These are phyloP conservation scores for Nothophytophthora sp. DNA, from an alignment of 352 stramenopile species.

Conservation along the genomic window DNA sequence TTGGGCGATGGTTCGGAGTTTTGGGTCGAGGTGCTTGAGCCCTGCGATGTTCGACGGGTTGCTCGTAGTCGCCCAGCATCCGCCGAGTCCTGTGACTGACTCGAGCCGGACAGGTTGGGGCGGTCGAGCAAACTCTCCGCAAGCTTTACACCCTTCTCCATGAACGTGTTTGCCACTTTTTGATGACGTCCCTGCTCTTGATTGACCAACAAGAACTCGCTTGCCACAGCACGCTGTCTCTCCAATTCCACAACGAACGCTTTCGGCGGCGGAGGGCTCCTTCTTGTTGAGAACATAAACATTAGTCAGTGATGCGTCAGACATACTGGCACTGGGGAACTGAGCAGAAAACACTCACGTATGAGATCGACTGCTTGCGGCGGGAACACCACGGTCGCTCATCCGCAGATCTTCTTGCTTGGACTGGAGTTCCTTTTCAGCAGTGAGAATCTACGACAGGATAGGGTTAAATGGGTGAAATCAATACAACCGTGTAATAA, in stretches of 20 bases:
- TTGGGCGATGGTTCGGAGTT: conserved; percentile 26
- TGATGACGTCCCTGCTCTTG: conserved; percentile 1
- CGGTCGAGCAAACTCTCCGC: not conserved
- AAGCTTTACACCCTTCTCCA: conserved; percentile 1
- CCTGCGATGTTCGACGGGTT: conserved; percentile 12
- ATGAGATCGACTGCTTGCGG: not conserved
- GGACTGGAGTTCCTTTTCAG: not conserved
- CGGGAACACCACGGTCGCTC: too few species aligned
- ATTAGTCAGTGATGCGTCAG: not conserved
- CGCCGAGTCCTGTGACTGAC: conserved; percentile 34
- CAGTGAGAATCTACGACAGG: conserved; percentile 2
- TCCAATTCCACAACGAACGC: conserved; percentile 10
- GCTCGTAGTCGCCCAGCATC: conserved; percentile 8
- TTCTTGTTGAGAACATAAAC: conserved; percentile 5
- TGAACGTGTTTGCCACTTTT: not conserved
- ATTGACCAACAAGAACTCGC: not conserved
- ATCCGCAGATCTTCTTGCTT: conserved; percentile 3
- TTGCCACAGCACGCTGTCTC: not conserved
- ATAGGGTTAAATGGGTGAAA: too few species aligned
- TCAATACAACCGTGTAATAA: too few species aligned
- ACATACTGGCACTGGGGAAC: too few species aligned
- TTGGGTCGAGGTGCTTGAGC: conserved; percentile 21
- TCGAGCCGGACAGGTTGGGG: conserved; percentile 19
- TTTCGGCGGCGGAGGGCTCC: conserved; percentile 21
- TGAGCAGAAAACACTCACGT: conserved; percentile 12